Evolutionary conservation across 371 early-diverging fungal species (phyloP).

Genomic region (Zopfochytrium polystomum): DNA sequence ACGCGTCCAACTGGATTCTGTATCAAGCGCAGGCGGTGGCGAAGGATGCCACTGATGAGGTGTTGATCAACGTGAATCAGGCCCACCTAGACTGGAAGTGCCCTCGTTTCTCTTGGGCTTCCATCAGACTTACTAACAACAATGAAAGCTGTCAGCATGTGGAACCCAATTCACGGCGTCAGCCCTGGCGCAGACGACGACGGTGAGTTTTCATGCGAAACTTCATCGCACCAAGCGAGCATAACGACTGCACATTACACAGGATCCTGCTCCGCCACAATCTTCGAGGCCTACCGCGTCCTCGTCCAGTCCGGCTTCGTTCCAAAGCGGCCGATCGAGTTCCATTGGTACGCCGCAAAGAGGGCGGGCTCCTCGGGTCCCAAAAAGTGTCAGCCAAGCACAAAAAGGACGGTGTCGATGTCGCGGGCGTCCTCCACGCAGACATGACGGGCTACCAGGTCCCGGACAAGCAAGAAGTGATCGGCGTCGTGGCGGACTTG

Average conservation of each 20-base stretch:
- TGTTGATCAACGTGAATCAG: too few species aligned
- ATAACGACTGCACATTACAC: too few species aligned
- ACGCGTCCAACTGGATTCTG: too few species aligned
- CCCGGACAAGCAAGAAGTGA: conserved; percentile 56
- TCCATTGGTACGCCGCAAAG: too few species aligned
- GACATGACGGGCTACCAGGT: conserved; percentile 78
- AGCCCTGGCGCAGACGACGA: conserved; percentile 88
- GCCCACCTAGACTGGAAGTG: conserved; percentile 12
- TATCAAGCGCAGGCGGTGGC: too few species aligned
- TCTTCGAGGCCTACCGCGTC: conserved; percentile 82
- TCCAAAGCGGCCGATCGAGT: too few species aligned
- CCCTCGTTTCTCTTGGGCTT: neutral
- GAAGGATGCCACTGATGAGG: too few species aligned
- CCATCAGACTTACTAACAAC: too few species aligned
- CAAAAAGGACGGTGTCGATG: conserved; percentile 38
- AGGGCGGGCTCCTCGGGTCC: too few species aligned
- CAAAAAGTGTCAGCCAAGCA: conserved; percentile 63
- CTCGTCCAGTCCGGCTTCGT: conserved; percentile 60
- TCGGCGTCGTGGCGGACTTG: conserved; percentile 82
- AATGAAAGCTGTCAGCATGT: neutral
- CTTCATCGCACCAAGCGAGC: too few species aligned
- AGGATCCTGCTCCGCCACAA: too few species aligned
- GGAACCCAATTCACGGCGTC: conserved; percentile 70
- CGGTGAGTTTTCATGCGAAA: conserved; percentile 83
- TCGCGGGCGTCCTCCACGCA: conserved; percentile 70